These are phyloP conservation scores for Boechera retrofracta DNA, from an alignment of 345 rosid genomes.

Conservation along the genomic window DNA sequence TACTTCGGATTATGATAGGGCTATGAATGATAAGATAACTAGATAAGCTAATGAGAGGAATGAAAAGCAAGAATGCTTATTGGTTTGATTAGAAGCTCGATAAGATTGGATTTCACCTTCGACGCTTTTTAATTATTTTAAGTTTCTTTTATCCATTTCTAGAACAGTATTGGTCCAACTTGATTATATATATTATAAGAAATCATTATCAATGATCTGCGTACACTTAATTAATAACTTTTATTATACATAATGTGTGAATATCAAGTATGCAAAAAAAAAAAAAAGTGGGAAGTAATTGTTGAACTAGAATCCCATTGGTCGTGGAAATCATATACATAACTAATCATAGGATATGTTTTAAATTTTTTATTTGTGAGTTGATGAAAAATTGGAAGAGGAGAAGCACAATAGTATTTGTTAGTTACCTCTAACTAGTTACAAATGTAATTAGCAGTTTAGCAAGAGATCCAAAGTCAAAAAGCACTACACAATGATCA, in stretches of 20 bases:
- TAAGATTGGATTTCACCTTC: constrained; percentile 36
- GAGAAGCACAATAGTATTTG: neutral
- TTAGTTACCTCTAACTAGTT: no score
- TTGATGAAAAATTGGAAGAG: neutral
- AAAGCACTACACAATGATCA: no score
- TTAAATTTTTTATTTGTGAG: constrained; percentile 1
- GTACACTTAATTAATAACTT: neutral
- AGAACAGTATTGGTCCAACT: constrained; percentile 34
- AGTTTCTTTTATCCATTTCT: constrained; percentile 37
- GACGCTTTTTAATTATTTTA: constrained; percentile 30
- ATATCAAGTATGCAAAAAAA: neutral
- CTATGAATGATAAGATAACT: constrained; percentile 38
- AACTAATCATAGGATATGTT: neutral
- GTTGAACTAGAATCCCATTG: neutral
- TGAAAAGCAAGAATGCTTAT: constrained; percentile 47
- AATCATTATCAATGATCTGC: neutral
- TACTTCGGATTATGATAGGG: constrained; percentile 10
- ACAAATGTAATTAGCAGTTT: no score
- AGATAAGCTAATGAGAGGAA: constrained; percentile 38
- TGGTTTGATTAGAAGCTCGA: constrained; percentile 44
- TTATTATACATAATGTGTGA: constrained; percentile 2
- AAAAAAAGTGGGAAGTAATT: neutral
- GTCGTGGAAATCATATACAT: neutral
- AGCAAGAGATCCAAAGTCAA: no score
- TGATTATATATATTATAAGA: constrained; percentile 18